These are phyloP conservation scores for Picochlorum sp. DNA, from an alignment of 139 green algal genomes.

Conservation along the genomic window DNA sequence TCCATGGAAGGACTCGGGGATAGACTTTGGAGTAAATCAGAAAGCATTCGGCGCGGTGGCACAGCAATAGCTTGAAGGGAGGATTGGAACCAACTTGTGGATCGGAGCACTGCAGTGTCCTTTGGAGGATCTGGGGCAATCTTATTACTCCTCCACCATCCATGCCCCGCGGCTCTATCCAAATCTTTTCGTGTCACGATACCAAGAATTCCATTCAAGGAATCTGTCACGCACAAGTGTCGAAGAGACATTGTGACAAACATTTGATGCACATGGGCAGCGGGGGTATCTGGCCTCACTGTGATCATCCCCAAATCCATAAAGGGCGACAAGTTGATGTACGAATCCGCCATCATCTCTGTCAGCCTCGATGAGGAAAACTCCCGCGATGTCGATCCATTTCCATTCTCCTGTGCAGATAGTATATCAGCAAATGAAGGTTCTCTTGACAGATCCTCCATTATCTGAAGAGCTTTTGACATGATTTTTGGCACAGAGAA, in stretches of 20 bases:
- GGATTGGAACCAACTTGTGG: slow-evolving; percentile 3
- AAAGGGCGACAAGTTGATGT: slow-evolving; percentile 73
- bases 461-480: background rate
- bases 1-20: background rate
- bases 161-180: slow-evolving; percentile 43
- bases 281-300: slow-evolving; percentile 30
- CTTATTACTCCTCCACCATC: slow-evolving; percentile 28
- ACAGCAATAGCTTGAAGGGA: slow-evolving; percentile 11
- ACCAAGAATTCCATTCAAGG: slow-evolving; percentile 56
- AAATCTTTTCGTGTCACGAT: slow-evolving; percentile 95
- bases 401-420: background rate
- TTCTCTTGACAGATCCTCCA: slow-evolving; percentile 10
- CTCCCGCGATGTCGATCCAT: background rate
- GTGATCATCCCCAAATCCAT: slow-evolving; percentile 64
- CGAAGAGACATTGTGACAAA: slow-evolving; percentile 82
- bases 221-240: slow-evolving; percentile 83
- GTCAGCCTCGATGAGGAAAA: background rate
- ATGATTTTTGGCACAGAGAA: slow-evolving; percentile 1
- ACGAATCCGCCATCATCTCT: slow-evolving; percentile 26
- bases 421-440: background rate
- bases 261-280: slow-evolving; percentile 39
- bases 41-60: slow-evolving; percentile 1
- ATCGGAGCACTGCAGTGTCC: background rate
- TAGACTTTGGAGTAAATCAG: background rate
- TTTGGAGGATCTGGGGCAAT: slow-evolving; percentile 16